Evolutionary conservation across 768 basidiomycete species (phyloP).

Genomic region (Trametes sanguinea): DNA sequence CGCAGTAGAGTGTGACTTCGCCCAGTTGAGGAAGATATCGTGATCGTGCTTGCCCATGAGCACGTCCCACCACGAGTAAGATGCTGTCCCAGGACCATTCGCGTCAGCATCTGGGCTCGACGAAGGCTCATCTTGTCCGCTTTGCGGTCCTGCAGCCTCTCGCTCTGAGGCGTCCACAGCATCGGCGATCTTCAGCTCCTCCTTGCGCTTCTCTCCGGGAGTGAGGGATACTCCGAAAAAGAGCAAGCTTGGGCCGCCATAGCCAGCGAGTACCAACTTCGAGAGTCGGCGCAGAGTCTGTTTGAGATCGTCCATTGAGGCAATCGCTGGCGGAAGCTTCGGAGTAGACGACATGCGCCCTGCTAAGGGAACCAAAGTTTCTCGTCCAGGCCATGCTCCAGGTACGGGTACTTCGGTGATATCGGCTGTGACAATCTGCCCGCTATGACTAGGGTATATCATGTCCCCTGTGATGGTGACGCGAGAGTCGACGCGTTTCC

Average conservation of each 20-base stretch:
- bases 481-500: constrained; percentile 43
- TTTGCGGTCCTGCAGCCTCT: constrained; percentile 42
- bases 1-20: constrained; percentile 23
- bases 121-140: background rate
- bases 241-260: constrained; percentile 77
- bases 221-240: constrained; percentile 69
- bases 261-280: constrained; percentile 82
- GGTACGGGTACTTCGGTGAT: constrained; percentile 57
- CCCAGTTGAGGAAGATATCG: constrained; percentile 77
- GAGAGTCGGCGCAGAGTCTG: constrained; percentile 74
- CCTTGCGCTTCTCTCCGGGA: constrained; percentile 45
- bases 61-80: constrained; percentile 84
- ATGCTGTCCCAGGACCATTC: constrained; percentile 14
- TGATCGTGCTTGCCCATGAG: constrained; percentile 78
- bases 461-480: constrained; percentile 74
- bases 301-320: constrained; percentile 56
- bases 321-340: background rate
- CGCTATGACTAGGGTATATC: constrained; percentile 64
- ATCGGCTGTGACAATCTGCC: constrained; percentile 79
- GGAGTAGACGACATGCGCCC: background rate
- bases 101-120: background rate
- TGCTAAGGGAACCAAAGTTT: background rate
- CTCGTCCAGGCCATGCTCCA: constrained; percentile 1
- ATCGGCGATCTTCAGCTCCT: constrained; percentile 62
- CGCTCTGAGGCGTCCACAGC: constrained; percentile 74